A percentile compares a stretch with the other conserved stretches of the same genome.
These are phyloP conservation scores for Postia placenta DNA, from an alignment of 768 basidiomycete species.

Conservation along the genomic window DNA sequence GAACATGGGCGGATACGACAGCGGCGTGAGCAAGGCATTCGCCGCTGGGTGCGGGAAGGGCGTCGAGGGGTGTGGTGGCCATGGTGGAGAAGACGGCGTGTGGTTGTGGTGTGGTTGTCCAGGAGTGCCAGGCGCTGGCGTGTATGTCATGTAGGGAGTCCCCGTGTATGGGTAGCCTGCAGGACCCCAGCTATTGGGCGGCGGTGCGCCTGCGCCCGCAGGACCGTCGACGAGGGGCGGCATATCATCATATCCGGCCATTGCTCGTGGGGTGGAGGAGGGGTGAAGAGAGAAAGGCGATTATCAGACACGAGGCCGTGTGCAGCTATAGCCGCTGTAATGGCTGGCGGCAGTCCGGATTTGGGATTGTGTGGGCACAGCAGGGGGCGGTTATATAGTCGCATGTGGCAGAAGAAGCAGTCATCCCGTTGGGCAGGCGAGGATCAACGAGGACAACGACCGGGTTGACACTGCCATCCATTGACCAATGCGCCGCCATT, in stretches of 20 bases:
- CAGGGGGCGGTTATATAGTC: too few relatives aligned
- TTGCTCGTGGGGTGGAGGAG: not conserved
- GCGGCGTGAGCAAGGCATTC: not conserved
- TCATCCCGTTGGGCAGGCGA: too few relatives aligned
- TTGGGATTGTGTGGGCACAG: too few relatives aligned
- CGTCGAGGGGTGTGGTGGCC: not conserved
- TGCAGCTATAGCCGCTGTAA: not conserved
- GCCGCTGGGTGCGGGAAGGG: not conserved
- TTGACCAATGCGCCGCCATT: too few relatives aligned
- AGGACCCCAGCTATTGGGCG: not conserved
- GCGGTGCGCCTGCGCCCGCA: not conserved
- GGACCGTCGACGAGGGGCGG: slow-evolving; percentile 12
- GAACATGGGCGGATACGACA: not conserved
- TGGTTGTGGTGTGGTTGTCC: not conserved
- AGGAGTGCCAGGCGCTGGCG: slow-evolving; percentile 2
- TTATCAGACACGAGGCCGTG: slow-evolving; percentile 6
- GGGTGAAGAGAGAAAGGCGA: not conserved
- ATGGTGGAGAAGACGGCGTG: not conserved
- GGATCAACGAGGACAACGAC: too few relatives aligned
- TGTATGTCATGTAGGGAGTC: slow-evolving; percentile 6
- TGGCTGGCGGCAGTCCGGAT: slow-evolving; percentile 4
- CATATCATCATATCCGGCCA: slow-evolving; percentile 14
- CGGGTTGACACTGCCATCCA: too few relatives aligned
- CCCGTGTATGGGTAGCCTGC: not conserved
- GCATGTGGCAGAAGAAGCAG: too few relatives aligned